Percentiles rank a stretch among this genome's conserved stretches.
These are phyloP conservation scores for Leucogyrophana mollusca DNA, from an alignment of 768 basidiomycete species.

Conservation along the genomic window DNA sequence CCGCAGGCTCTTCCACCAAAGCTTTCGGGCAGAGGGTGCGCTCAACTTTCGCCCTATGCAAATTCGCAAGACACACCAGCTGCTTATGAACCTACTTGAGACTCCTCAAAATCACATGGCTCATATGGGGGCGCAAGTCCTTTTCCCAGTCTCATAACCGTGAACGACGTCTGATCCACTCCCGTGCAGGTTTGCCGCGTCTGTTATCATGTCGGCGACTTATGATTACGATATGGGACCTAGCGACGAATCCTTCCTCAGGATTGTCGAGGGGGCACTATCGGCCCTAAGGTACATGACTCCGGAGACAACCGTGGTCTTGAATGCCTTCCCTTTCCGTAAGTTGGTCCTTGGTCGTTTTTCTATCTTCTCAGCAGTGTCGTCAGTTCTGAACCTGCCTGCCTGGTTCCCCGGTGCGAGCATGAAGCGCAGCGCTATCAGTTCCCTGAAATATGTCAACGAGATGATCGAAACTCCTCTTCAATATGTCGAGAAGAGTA, in stretches of 20 bases:
- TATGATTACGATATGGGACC: constrained; percentile 1
- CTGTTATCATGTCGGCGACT: constrained; percentile 3
- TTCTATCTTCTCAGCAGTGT: not conserved
- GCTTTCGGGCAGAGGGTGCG: constrained; percentile 20
- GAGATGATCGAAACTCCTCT: constrained; percentile 6
- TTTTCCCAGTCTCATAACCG: too few species aligned
- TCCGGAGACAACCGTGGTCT: constrained; percentile 1
- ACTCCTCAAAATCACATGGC: constrained; percentile 30
- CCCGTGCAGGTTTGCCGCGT: constrained; percentile 5
- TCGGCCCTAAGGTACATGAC: not conserved
- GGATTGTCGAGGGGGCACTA: not conserved
- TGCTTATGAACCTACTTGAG: constrained; percentile 32
- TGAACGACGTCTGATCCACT: too few species aligned
- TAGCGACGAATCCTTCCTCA: constrained; percentile 3
- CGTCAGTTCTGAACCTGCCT: constrained; percentile 8
- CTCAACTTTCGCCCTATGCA: constrained; percentile 28
- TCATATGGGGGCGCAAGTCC: constrained; percentile 35
- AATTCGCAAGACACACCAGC: constrained; percentile 25
- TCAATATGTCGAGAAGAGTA: constrained; percentile 1
- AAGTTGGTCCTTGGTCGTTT: not conserved
- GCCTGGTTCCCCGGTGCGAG: constrained; percentile 12
- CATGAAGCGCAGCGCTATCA: constrained; percentile 4
- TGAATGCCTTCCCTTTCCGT: constrained; percentile 16
- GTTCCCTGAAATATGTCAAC: not conserved
- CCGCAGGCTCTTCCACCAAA: constrained; percentile 27